A percentile compares a stretch with the other conserved stretches of the same genome.
phyloP scores from a whole-genome alignment of 2,329 filamentous ascomycete species.

The Fusarium ramigenum region DNA sequence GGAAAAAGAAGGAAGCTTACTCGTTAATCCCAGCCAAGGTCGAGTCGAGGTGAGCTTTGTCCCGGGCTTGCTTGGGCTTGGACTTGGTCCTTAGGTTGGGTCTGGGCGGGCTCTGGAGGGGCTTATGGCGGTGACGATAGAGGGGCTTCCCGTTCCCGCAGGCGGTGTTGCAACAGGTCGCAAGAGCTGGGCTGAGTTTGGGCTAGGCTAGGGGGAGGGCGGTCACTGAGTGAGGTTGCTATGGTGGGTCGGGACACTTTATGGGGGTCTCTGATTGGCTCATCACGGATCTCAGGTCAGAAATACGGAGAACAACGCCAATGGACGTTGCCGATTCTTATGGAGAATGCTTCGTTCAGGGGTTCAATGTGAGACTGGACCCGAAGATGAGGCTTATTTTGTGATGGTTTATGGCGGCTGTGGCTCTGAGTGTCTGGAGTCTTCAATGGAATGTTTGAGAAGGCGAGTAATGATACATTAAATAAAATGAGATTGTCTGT shows the following conservation, averaged over 20 bases:
- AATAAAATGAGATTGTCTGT: not conserved
- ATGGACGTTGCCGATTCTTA: conserved; percentile 17
- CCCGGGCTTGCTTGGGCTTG: conserved; percentile 6
- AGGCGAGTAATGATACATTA: not conserved
- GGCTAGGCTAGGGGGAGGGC: conserved; percentile 18
- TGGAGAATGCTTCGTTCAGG: conserved; percentile 27
- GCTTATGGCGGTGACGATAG: conserved; percentile 47
- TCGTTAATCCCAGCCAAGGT: conserved; percentile 30
- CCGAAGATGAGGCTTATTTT: conserved; percentile 25
- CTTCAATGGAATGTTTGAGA: not conserved
- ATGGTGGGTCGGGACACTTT: conserved; percentile 8
- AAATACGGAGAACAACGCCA: conserved; percentile 13
- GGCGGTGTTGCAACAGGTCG: conserved; percentile 37
- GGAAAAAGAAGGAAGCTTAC: conserved; percentile 32
- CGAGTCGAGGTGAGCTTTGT: conserved; percentile 38
- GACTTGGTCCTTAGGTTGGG: not conserved
- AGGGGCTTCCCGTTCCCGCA: conserved; percentile 43
- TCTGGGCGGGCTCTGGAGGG: conserved; percentile 24
- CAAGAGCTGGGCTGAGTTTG: conserved; percentile 1
- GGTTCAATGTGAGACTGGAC: conserved; percentile 15
- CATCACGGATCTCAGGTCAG: not conserved
- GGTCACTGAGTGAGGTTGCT: conserved; percentile 16
- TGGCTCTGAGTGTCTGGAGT: conserved; percentile 12
- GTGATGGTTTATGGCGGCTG: conserved; percentile 14
- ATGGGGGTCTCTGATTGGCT: not conserved